These are phyloP conservation scores for Backusella morwellensis DNA, from an alignment of 192 early-diverging fungal species.

Conservation along the genomic window DNA sequence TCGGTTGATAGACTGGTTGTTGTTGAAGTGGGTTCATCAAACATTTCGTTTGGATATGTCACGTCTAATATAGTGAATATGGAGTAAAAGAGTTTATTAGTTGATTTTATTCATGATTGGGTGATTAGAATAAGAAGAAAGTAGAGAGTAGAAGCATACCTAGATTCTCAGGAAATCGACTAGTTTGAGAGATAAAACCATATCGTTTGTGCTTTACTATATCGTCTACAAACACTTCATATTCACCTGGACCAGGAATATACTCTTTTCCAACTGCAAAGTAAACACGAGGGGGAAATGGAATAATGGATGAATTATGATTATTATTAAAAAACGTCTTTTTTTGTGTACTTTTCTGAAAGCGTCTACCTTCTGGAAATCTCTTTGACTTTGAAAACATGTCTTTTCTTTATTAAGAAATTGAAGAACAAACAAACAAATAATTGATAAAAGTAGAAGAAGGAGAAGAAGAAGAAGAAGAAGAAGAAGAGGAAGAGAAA, in stretches of 20 bases:
- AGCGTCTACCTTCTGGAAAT: constrained; percentile 20
- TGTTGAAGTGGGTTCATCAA: neutral
- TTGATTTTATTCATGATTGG: neutral
- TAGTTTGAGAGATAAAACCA: constrained; percentile 4
- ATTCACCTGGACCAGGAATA: constrained; percentile 30
- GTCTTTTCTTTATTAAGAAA: neutral
- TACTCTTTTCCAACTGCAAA: constrained; percentile 21
- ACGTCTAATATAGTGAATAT: neutral
- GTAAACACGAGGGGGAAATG: neutral
- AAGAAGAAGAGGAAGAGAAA: neutral
- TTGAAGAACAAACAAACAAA: constrained; percentile 1
- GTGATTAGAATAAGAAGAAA: neutral
- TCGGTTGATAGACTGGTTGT: constrained; percentile 12
- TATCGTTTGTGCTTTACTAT: neutral
- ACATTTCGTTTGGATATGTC: neutral
- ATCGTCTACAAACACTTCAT: constrained; percentile 16
- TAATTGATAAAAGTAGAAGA: neutral
- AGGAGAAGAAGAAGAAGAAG: neutral
- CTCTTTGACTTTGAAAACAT: constrained; percentile 29
- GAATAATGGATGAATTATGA: neutral
- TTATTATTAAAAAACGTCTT: neutral
- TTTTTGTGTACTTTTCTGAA: neutral
- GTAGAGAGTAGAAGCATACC: neutral
- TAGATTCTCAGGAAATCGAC: constrained; percentile 14
- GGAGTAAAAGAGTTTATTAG: neutral